Evolutionary conservation across 805 yeast species (phyloP).

Genomic region (Lipomyces japonicus): DNA sequence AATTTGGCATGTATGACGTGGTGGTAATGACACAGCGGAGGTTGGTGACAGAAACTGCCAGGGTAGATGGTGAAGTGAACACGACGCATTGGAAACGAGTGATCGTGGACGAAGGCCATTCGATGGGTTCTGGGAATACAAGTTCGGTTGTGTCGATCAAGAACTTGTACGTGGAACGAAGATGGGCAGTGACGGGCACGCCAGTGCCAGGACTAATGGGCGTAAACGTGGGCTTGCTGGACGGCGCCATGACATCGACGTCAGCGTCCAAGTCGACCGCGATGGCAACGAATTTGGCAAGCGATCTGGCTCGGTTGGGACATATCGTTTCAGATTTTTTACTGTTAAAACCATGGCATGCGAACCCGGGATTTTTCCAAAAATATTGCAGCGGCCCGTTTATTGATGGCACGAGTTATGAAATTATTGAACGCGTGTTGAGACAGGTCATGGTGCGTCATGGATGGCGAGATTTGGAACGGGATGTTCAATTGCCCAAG

Average conservation of each 20-base stretch:
- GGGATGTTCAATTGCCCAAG: conserved; percentile 55
- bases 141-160: conserved; percentile 50
- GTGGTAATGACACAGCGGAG: conserved; percentile 49
- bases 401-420: conserved; percentile 29
- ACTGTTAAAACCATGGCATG: conserved; percentile 55
- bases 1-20: conserved; percentile 48
- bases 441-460: conserved; percentile 56
- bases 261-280: conserved; percentile 19
- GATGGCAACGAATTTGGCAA: conserved; percentile 12
- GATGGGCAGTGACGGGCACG: conserved; percentile 75
- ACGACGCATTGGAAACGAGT: conserved; percentile 57
- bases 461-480: conserved; percentile 49
- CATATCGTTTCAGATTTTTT: conserved; percentile 51
- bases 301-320: conserved; percentile 56
- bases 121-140: conserved; percentile 52
- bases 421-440: conserved; percentile 42
- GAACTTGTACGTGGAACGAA: conserved; percentile 52
- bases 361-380: conserved; percentile 48
- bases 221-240: conserved; percentile 33
- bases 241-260: conserved; percentile 44
- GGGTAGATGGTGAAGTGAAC: not conserved
- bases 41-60: conserved; percentile 42
- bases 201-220: conserved; percentile 69
- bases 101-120: conserved; percentile 74
- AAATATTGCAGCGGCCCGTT: conserved; percentile 49